phyloP scores from a whole-genome alignment of 2,329 filamentous ascomycete genomes.

The Periglandula ipomoeae region DNA sequence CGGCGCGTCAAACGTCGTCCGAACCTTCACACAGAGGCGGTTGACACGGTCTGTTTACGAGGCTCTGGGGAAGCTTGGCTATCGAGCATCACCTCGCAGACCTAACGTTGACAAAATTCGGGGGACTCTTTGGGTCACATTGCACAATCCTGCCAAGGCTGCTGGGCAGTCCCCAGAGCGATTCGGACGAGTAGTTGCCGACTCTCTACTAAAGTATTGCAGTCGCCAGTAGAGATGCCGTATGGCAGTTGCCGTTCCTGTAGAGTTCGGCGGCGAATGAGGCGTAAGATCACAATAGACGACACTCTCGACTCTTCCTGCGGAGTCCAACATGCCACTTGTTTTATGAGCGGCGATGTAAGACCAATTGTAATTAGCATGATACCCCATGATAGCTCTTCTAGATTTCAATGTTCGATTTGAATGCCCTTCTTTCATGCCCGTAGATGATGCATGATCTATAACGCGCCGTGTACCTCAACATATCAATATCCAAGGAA shows the following conservation, averaged over 20 bases:
- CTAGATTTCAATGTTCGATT: background rate
- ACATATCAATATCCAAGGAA: too few relatives aligned
- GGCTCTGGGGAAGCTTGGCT: constrained; percentile 19
- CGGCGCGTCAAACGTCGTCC: constrained; percentile 16
- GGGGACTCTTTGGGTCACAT: constrained; percentile 18
- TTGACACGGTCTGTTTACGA: constrained; percentile 19
- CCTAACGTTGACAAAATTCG: constrained; percentile 10
- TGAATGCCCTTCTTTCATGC: background rate
- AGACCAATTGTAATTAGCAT: background rate
- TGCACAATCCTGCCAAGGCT: constrained; percentile 13
- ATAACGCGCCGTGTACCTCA: background rate
- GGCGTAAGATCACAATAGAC: background rate
- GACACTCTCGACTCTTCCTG: background rate
- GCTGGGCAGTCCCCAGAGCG: constrained; percentile 8
- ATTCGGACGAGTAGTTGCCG: constrained; percentile 14
- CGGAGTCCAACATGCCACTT: background rate
- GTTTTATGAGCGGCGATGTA: background rate
- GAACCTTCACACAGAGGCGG: constrained; percentile 15
- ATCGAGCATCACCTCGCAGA: constrained; percentile 8
- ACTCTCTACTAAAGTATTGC: constrained; percentile 8
- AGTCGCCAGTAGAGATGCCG: background rate
- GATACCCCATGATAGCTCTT: background rate
- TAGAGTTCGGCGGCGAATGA: background rate
- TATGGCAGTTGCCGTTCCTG: background rate
- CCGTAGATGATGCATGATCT: background rate